Evolutionary conservation across 352 stramenopile genomes (phyloP), one percentile per base, ranked within the genome.

Genomic region (Thraustochytrium striatum): DNA sequence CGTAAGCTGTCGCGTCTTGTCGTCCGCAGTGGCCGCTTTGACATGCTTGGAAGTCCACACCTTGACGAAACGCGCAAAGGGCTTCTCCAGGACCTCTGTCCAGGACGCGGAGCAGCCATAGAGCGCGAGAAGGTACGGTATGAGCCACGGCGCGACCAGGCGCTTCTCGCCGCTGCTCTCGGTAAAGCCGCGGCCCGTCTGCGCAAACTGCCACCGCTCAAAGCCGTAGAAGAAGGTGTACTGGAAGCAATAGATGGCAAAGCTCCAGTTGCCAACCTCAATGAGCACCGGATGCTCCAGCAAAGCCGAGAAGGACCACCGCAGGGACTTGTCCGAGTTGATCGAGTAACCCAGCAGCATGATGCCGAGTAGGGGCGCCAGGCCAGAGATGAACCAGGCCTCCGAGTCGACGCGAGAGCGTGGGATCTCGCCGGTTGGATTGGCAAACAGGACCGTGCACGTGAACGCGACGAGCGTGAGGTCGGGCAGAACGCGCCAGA

Each of bases 371-470:
- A 75, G 16, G 1, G 65, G 65, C 5, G 41, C 7, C 30, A 75
- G 25, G 44, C 65, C 65, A 19, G 65, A 62, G 36, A 75, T 75
- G 21, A 75, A 32, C 19, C 58, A 75, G 25, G 65, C 32, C 30
- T 75, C 65, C 2, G 32, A 39, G 30, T 61, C 52, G 16, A 55
- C 52, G 21, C 65, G 52, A n/a, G 44, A 43, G 25, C 58, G 52
- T 32, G 65, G 65, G 30, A 61, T 39, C 47, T 75, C 65, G 39
- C 65, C 65, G 16, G 65, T 43, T 9, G 65, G 65, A 72, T 41
- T 30, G 21, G 30, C 50, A 19, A 32, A 13, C 2, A 75, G 65
- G 5, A 43, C 28, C 21, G 44, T 47, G 25, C 44, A 62, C 35
- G 68, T 43, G 36, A 75, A 75, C n/a, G 68, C 32, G 1, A 16